Conservation (phyloP, 2,329 filamentous ascomycete species). For the Keithomyces neogunnii region DNA sequence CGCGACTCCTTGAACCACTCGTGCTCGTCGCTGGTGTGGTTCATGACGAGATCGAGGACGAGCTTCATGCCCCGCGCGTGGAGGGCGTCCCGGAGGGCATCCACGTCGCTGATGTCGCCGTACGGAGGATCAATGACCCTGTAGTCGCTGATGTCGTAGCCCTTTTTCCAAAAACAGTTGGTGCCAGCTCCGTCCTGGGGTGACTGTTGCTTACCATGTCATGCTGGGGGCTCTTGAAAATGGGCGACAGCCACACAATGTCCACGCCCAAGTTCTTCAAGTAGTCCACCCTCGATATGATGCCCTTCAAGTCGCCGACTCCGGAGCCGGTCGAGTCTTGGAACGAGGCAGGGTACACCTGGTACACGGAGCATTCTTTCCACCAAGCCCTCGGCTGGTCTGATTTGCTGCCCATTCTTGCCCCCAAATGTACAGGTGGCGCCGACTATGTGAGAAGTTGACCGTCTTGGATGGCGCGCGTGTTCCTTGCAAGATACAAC, state of each 20-base stretch:
- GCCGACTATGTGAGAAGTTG: no score
- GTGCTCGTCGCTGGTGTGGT: conserved; percentile 56
- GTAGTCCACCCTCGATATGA: conserved; percentile 48
- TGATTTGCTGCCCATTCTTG: conserved; percentile 15
- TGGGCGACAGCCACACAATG: conserved; percentile 46
- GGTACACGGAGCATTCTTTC: conserved; percentile 53
- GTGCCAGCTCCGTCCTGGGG: neutral
- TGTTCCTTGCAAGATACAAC: neutral
- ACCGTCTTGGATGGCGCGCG: neutral
- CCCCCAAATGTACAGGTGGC: neutral
- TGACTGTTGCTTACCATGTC: conserved; percentile 44
- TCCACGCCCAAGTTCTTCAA: conserved; percentile 47
- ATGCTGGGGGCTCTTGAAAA: conserved; percentile 45
- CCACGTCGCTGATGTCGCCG: conserved; percentile 59
- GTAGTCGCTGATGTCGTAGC: conserved; percentile 66
- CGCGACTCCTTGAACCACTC: conserved; percentile 50
- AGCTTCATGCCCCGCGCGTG: conserved; percentile 59
- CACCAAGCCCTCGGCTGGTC: conserved; percentile 38
- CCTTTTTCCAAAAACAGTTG: conserved; percentile 21
- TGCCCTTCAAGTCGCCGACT: conserved; percentile 47
- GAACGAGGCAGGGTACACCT: conserved; percentile 55
- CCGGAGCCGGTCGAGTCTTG: conserved; percentile 49
- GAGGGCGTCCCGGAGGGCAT: conserved; percentile 50
- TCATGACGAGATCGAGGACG: conserved; percentile 65
- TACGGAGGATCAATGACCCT: conserved; percentile 56